Evolutionary conservation across 2,329 filamentous ascomycete genomes (phyloP), one percentile per base, ranked within the genome.

Genomic region (Xylaria sp.): DNA sequence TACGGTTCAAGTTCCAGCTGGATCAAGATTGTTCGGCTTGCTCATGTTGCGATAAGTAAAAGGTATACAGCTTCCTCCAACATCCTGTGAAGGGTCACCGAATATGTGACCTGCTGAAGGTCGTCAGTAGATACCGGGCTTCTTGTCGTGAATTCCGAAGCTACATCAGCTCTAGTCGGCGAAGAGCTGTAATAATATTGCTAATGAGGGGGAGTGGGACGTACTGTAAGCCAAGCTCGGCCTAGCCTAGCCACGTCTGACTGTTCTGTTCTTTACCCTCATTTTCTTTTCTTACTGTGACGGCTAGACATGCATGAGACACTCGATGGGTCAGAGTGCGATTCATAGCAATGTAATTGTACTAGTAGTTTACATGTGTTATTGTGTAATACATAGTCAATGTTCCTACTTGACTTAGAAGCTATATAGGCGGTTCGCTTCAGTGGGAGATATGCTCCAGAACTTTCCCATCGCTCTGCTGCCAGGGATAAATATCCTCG

Each of bases 401-500:
- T 1, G 5, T 2, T 15, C 12, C 56, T n/a, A 8, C 12, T 25
- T 15, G 31, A 58, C 23, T n/a, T 15, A 7, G 23, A 31, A 31
- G 39, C 37, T 58, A 58, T 58, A 58, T 58, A 58, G 56, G 9
- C 23, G 12, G 46, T 31, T 46, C 23, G 2, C 23, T n/a, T 58
- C 23, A 58, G 31, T 44, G 39, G 4, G 56, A 58, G 8, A 70
- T 54, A 31, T 51, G 58, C 54, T 60, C 46, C 10, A 72, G 56
- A 20, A 48, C 46, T 18, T 52, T 31, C 12, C 58, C 62, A 39
- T 67, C 55, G 46, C 67, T 66, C 59, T 70, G 41, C 51, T 65
- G 57, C 67, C 67, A 72, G 12, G 70, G 70, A 46, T 70, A 61
- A 6, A 62, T 55, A 13, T 60, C 65, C 44, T 69, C 59, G 25